Percentiles rank a stretch among this genome's conserved stretches.
phyloP scores from a whole-genome alignment of 2,329 filamentous ascomycete species.

The Fusarium citri region DNA sequence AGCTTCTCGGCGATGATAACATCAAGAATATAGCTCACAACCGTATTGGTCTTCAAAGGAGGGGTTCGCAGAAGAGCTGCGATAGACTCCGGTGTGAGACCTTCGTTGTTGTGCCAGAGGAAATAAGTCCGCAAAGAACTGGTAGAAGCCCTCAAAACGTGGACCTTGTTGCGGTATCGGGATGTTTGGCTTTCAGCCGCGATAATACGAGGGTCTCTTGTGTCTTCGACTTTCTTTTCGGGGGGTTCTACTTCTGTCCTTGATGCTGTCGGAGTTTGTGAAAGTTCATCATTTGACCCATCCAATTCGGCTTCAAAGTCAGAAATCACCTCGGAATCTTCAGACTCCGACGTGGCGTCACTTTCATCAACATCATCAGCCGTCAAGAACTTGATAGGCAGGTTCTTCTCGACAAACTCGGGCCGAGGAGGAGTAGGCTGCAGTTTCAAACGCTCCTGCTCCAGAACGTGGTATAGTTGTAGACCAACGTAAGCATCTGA shows the following conservation, averaged over 20 bases:
- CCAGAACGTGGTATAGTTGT: constrained; percentile 78
- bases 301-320: constrained; percentile 26
- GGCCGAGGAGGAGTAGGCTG: constrained; percentile 78
- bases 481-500: constrained; percentile 85
- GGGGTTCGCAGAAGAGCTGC: constrained; percentile 69
- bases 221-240: background rate
- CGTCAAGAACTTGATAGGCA: constrained; percentile 68
- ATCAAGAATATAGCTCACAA: constrained; percentile 69
- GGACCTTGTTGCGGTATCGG: constrained; percentile 52
- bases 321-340: constrained; percentile 8
- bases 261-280: background rate
- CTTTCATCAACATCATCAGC: constrained; percentile 45
- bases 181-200: constrained; percentile 56
- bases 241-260: background rate
- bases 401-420: constrained; percentile 72
- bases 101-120: constrained; percentile 69
- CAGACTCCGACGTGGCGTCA: constrained; percentile 49
- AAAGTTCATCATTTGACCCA: background rate
- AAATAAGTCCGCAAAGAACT: constrained; percentile 68
- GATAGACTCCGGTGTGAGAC: constrained; percentile 61
- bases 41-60: constrained; percentile 67
- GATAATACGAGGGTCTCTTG: constrained; percentile 55
- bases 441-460: constrained; percentile 74
- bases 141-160: constrained; percentile 39
- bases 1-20: constrained; percentile 64